These are phyloP conservation scores for Oenanthe javanica DNA, from an alignment of 140 eudicot species.

Conservation along the genomic window DNA sequence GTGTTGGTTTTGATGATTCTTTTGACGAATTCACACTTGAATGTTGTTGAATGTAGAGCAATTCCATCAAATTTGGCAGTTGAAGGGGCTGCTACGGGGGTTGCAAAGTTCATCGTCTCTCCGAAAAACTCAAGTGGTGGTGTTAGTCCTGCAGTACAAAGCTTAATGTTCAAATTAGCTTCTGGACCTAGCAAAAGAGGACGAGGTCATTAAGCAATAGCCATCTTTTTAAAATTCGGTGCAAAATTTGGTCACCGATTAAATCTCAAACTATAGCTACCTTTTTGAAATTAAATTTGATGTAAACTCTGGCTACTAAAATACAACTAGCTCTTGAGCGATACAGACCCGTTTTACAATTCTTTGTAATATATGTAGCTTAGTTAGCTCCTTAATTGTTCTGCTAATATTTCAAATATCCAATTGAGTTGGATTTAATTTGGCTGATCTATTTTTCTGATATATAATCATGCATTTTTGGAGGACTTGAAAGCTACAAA, in stretches of 20 bases:
- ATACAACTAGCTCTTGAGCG: neutral
- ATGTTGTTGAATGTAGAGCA: neutral
- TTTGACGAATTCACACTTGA: neutral
- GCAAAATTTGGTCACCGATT: too few relatives aligned
- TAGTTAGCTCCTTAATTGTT: neutral
- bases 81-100: neutral
- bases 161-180: conserved; percentile 23
- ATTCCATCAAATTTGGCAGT: neutral
- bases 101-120: neutral
- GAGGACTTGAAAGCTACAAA: too few relatives aligned
- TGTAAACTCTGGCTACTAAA: too few relatives aligned
- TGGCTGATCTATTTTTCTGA: too few relatives aligned
- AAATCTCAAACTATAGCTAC: too few relatives aligned
- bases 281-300: too few relatives aligned
- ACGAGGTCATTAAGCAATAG: conserved; percentile 30
- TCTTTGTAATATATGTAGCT: neutral
- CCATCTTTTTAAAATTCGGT: too few relatives aligned
- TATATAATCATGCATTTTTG: too few relatives aligned
- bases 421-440: too few relatives aligned
- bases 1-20: neutral
- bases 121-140: neutral
- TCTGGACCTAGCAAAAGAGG: conserved; percentile 57
- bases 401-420: neutral
- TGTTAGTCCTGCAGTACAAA: conserved; percentile 11
- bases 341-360: neutral